A percentile compares a stretch with the other conserved stretches of the same genome.
These are phyloP conservation scores for Russula brevipes DNA, from an alignment of 768 basidiomycete species.

Conservation along the genomic window DNA sequence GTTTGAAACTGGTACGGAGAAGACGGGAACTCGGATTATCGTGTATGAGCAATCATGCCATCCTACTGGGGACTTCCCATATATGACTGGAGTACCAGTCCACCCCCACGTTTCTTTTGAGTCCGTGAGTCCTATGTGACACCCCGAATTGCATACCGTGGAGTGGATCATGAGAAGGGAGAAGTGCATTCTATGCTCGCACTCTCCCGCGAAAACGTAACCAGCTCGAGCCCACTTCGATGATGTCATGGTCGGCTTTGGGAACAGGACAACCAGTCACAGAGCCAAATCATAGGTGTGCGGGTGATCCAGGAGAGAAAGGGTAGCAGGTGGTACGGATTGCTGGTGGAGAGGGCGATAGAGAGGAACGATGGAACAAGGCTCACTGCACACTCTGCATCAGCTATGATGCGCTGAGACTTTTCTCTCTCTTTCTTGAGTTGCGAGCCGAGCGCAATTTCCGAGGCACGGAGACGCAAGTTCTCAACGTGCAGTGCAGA, in stretches of 20 bases:
- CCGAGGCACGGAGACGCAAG: conserved; percentile 71
- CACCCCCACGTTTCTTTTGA: not conserved
- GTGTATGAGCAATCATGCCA: not conserved
- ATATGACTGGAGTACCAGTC: not conserved
- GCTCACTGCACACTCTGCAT: conserved; percentile 69
- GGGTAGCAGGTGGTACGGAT: not conserved
- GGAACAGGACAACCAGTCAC: not conserved
- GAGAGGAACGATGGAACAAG: conserved; percentile 3
- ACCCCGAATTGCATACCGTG: not conserved
- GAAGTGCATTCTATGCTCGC: too few relatives aligned
- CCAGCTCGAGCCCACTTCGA: not conserved
- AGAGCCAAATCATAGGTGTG: not conserved
- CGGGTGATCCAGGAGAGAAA: not conserved
- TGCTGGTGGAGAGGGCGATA: not conserved
- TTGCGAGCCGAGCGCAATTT: conserved; percentile 68
- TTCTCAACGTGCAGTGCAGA: conserved; percentile 80
- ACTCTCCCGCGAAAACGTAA: not conserved
- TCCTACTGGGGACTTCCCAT: not conserved
- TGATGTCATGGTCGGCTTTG: not conserved
- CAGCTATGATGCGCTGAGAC: conserved; percentile 62
- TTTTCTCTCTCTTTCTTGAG: conserved; percentile 79
- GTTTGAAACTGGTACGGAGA: too few relatives aligned
- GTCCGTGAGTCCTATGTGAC: not conserved
- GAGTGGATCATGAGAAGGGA: not conserved
- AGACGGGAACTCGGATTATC: not conserved